Evolutionary conservation across 164 flowering plant genomes (phyloP).

Genomic region (Dillenia turbinata): DNA sequence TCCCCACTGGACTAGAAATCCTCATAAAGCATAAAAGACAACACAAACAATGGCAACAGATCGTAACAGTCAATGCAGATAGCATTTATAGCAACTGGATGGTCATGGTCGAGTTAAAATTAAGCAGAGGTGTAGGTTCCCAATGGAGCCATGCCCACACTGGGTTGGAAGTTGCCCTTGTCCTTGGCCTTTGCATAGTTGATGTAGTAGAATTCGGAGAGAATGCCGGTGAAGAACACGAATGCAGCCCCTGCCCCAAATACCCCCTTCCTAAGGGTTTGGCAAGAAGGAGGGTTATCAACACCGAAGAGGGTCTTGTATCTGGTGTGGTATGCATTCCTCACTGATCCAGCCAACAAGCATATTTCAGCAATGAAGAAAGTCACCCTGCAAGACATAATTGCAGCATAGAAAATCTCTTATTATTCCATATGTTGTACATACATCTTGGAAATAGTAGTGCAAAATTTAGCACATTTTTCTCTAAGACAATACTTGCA

Average conservation of each 20-base stretch:
- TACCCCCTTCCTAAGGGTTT: conserved; percentile 67
- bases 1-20: too few relatives aligned
- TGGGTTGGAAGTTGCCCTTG: conserved; percentile 31
- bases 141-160: conserved; percentile 33
- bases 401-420: not conserved
- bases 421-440: too few relatives aligned
- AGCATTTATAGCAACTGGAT: too few relatives aligned
- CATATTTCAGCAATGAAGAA: conserved; percentile 78
- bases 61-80: too few relatives aligned
- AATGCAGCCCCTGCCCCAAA: conserved; percentile 87
- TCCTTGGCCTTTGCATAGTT: conserved; percentile 62
- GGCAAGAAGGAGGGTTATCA: conserved; percentile 45
- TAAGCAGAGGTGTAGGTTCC: conserved; percentile 41
- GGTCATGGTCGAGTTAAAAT: not conserved
- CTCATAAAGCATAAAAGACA: too few relatives aligned
- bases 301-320: conserved; percentile 33
- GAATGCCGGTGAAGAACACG: conserved; percentile 56
- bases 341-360: conserved; percentile 79
- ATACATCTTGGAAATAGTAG: too few relatives aligned
- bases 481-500: too few relatives aligned
- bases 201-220: conserved; percentile 56
- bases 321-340: conserved; percentile 84
- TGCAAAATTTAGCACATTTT: too few relatives aligned
- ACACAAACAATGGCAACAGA: too few relatives aligned
- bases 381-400: conserved; percentile 45